Evolutionary conservation across 1,284 basidiomycete genomes (phyloP).

Genomic region (Pseudozyma thailandica): DNA sequence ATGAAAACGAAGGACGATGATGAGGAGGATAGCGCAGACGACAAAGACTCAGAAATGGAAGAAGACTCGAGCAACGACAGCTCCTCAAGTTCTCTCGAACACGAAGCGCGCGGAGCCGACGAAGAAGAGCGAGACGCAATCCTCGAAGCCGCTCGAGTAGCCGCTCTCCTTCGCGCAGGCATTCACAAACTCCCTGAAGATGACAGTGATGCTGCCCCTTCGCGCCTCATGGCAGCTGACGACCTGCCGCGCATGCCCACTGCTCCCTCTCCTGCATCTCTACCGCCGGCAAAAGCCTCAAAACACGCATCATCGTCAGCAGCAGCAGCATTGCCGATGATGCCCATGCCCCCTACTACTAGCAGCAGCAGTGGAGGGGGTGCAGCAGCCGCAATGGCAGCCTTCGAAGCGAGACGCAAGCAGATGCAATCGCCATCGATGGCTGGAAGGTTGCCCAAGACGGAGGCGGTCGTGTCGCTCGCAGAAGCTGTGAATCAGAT

Average conservation of each 20-base stretch:
- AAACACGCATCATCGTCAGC: background rate
- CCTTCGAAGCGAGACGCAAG: conserved; percentile 31
- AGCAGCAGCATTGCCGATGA: conserved; percentile 11
- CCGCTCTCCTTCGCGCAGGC: conserved; percentile 21
- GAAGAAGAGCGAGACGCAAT: conserved; percentile 19
- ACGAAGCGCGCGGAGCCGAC: conserved; percentile 2
- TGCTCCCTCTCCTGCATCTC: background rate
- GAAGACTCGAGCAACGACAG: background rate
- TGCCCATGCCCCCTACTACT: conserved; percentile 9
- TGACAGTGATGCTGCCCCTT: background rate
- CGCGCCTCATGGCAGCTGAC: background rate
- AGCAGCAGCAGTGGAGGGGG: background rate
- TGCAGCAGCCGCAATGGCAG: conserved; percentile 31
- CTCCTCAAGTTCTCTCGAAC: background rate
- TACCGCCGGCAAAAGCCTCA: background rate
- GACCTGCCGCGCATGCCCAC: conserved; percentile 25
- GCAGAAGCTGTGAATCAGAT: background rate
- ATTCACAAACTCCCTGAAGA: conserved; percentile 10
- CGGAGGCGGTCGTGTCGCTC: background rate
- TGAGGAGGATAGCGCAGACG: conserved; percentile 2
- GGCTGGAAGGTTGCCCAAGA: background rate
- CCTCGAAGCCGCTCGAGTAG: conserved; percentile 17
- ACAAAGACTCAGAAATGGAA: background rate
- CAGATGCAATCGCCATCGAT: conserved; percentile 4
- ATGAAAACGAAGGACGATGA: conserved; percentile 4